A percentile compares a stretch with the other conserved stretches of the same genome.
Conservation (phyloP, 2,329 filamentous ascomycete genomes). For the Colletotrichum ledebouriae region DNA sequence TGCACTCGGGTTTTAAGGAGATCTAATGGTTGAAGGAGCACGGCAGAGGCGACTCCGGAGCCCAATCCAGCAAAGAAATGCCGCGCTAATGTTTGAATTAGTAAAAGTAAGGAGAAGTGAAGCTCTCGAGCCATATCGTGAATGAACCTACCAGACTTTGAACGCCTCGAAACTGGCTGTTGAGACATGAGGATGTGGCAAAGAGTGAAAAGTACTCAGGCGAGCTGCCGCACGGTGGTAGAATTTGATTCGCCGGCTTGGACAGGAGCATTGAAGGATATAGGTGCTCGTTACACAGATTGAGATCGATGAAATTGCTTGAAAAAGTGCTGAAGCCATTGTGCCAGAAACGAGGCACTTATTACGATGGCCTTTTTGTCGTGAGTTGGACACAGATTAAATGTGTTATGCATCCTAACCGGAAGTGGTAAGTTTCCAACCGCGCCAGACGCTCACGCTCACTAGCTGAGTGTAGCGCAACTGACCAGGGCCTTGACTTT, state of each 20-base stretch:
- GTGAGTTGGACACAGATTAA: too few relatives aligned
- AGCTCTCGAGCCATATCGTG: neutral
- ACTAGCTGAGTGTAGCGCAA: too few relatives aligned
- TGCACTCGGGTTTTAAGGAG: conserved; percentile 97
- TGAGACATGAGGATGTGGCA: conserved; percentile 31
- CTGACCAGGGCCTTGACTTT: too few relatives aligned
- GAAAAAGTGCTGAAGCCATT: too few relatives aligned
- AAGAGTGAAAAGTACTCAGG: neutral
- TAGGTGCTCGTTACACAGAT: neutral
- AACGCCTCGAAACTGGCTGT: conserved; percentile 10
- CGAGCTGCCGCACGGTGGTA: too few relatives aligned
- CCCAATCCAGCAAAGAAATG: conserved; percentile 91
- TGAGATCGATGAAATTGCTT: too few relatives aligned
- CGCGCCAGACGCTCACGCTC: too few relatives aligned
- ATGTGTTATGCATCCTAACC: too few relatives aligned
- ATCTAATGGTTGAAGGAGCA: conserved; percentile 94
- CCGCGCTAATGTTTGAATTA: conserved; percentile 66
- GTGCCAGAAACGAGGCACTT: too few relatives aligned
- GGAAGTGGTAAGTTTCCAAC: too few relatives aligned
- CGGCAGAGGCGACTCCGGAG: conserved; percentile 88
- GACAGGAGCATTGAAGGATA: too few relatives aligned
- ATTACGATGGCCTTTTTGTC: too few relatives aligned
- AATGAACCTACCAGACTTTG: conserved; percentile 39
- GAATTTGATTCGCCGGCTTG: neutral
- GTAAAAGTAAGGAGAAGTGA: neutral